Conservation (phyloP, 768 basidiomycete species). For the Agrocybe chaxingu region DNA sequence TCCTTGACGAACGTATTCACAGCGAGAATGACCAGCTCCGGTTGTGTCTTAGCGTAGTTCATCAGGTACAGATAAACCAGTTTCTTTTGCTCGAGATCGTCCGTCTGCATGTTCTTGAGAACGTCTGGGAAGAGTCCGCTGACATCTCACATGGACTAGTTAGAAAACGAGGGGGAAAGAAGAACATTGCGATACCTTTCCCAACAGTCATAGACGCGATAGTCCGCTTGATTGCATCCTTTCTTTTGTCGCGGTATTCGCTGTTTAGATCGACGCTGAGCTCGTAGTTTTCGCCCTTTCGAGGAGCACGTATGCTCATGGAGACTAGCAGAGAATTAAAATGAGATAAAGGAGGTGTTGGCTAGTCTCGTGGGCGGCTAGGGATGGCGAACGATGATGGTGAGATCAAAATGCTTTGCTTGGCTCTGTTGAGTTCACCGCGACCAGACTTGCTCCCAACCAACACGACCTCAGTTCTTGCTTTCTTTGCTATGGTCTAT, state of each 20-base stretch:
- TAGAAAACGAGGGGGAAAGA: background rate
- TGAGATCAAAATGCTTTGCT: too few relatives aligned
- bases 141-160: conserved; percentile 51
- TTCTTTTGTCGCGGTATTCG: conserved; percentile 91
- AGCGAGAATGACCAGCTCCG: conserved; percentile 96
- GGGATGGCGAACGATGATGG: too few relatives aligned
- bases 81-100: conserved; percentile 99
- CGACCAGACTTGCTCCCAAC: too few relatives aligned
- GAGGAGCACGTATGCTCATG: conserved; percentile 57
- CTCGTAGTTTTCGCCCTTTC: conserved; percentile 95
- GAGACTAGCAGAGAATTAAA: conserved; percentile 9
- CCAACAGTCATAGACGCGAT: conserved; percentile 99
- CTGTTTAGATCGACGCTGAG: conserved; percentile 96
- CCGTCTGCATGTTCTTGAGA: conserved; percentile 99
- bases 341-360: background rate
- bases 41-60: conserved; percentile 99
- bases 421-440: too few relatives aligned
- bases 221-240: conserved; percentile 97
- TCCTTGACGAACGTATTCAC: conserved; percentile 99
- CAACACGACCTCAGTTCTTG: too few relatives aligned
- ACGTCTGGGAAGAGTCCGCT: conserved; percentile 97
- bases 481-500: too few relatives aligned
- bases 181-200: conserved; percentile 65
- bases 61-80: conserved; percentile 99
- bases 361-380: too few relatives aligned